These are phyloP conservation scores for Kitagawia praeruptora DNA, from an alignment of 129 eudicot species.

Conservation along the genomic window DNA sequence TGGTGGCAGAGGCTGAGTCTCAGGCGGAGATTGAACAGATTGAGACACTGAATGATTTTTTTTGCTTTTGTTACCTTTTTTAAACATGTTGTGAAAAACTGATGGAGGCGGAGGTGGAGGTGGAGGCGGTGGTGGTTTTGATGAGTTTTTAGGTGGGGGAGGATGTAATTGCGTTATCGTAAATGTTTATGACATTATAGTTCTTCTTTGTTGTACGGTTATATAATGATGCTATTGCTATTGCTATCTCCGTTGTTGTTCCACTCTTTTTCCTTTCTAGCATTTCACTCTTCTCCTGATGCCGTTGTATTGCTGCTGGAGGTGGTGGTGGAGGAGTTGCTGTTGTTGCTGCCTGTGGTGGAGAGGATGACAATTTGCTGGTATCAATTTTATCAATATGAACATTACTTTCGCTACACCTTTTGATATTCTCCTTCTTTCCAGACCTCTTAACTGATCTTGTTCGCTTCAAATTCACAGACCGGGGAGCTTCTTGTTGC, in stretches of 20 bases:
- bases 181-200: conserved; percentile 23
- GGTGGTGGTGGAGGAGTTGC: conserved; percentile 20
- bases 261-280: conserved; percentile 44
- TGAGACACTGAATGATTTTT: conserved; percentile 39
- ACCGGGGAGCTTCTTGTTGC: neutral
- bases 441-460: conserved; percentile 35
- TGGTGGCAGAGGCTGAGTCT: conserved; percentile 44
- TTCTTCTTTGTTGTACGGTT: conserved; percentile 43
- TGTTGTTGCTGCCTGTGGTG: conserved; percentile 24
- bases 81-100: conserved; percentile 50
- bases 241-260: conserved; percentile 63
- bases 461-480: conserved; percentile 19
- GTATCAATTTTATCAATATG: conserved; percentile 2
- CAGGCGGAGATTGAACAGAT: conserved; percentile 18
- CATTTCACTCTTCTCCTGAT: neutral
- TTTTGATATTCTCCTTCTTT: conserved; percentile 15
- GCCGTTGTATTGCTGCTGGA: neutral
- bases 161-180: conserved; percentile 30
- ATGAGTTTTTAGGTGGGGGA: conserved; percentile 25
- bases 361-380: conserved; percentile 20
- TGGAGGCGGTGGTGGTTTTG: conserved; percentile 19
- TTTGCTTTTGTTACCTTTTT: conserved; percentile 47
- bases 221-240: conserved; percentile 57
- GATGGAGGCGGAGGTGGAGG: conserved; percentile 41
- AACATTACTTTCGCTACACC: conserved; percentile 4